phyloP scores from a whole-genome alignment of 2,329 filamentous ascomycete genomes.

The Exutisphaerella laricina region DNA sequence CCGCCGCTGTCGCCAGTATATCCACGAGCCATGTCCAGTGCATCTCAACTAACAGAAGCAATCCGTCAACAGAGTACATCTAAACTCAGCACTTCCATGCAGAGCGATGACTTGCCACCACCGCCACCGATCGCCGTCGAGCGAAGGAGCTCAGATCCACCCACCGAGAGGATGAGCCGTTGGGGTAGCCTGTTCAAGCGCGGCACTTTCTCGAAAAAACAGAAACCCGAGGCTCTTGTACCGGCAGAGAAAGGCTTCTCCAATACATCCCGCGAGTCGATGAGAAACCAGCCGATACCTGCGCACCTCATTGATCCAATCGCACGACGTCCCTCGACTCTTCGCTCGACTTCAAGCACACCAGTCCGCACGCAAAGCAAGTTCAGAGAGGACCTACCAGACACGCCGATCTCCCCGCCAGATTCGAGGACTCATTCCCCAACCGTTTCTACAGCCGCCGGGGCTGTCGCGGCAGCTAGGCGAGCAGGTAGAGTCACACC shows the following conservation, averaged over 20 bases:
- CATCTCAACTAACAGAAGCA: constrained; percentile 16
- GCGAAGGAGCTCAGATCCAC: constrained; percentile 38
- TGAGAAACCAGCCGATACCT: constrained; percentile 53
- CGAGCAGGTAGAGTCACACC: constrained; percentile 30
- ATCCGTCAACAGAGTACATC: constrained; percentile 15
- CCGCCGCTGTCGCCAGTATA: constrained; percentile 33
- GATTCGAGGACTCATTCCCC: constrained; percentile 76
- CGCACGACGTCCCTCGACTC: constrained; percentile 32
- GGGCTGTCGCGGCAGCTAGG: constrained; percentile 38
- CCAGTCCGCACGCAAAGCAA: constrained; percentile 81
- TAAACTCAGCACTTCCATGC: constrained; percentile 17
- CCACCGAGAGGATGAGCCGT: constrained; percentile 39
- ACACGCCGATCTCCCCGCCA: constrained; percentile 77
- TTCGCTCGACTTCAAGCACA: constrained; percentile 49
- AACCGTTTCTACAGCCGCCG: constrained; percentile 50
- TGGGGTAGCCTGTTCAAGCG: constrained; percentile 74
- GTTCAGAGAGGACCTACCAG: constrained; percentile 87
- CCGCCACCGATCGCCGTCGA: constrained; percentile 31
- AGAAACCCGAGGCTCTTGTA: constrained; percentile 45
- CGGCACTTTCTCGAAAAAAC: constrained; percentile 36
- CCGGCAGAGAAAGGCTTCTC: constrained; percentile 71
- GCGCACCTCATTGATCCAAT: constrained; percentile 41
- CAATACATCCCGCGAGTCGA: constrained; percentile 85
- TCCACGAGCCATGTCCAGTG: constrained; percentile 10
- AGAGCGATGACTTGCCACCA: constrained; percentile 20